These are phyloP conservation scores for Suillus discolor DNA, from an alignment of 768 basidiomycete species.

Conservation along the genomic window DNA sequence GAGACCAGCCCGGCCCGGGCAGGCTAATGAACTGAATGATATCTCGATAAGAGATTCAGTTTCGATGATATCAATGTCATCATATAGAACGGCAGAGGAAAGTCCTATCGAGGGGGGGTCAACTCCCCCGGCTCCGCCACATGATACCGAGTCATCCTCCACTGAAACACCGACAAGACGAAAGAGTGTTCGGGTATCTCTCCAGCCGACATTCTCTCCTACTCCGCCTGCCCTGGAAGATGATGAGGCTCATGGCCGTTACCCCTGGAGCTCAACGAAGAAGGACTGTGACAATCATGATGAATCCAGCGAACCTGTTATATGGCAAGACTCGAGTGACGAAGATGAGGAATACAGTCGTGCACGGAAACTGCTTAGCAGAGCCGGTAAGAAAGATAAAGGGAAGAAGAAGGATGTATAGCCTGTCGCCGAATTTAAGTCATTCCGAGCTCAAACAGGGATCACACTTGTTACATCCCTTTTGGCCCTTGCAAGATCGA, in stretches of 20 bases:
- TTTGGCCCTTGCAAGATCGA: neutral
- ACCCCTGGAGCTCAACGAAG: slow-evolving; percentile 15
- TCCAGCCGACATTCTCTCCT: slow-evolving; percentile 75
- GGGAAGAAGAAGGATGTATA: slow-evolving; percentile 18
- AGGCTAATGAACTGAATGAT: slow-evolving; percentile 7
- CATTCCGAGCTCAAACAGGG: neutral
- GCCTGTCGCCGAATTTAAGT: neutral
- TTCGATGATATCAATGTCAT: slow-evolving; percentile 51
- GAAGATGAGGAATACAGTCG: slow-evolving; percentile 68
- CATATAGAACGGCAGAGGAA: slow-evolving; percentile 70
- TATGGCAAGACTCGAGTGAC: slow-evolving; percentile 79
- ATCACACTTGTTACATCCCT: neutral
- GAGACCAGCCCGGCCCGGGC: neutral
- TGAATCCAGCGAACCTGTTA: slow-evolving; percentile 32
- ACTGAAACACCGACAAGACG: slow-evolving; percentile 33
- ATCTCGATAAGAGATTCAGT: slow-evolving; percentile 36
- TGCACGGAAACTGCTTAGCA: slow-evolving; percentile 56
- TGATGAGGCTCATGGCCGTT: slow-evolving; percentile 17
- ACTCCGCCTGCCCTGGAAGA: slow-evolving; percentile 66
- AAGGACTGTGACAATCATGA: slow-evolving; percentile 8
- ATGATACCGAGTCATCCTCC: slow-evolving; percentile 18
- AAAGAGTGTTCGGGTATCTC: slow-evolving; percentile 80
- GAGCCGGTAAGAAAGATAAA: slow-evolving; percentile 45
- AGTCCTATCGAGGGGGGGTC: slow-evolving; percentile 37
- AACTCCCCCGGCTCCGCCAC: slow-evolving; percentile 11